phyloP scores from a whole-genome alignment of 345 rosid species.

The Corchorus capsularis region DNA sequence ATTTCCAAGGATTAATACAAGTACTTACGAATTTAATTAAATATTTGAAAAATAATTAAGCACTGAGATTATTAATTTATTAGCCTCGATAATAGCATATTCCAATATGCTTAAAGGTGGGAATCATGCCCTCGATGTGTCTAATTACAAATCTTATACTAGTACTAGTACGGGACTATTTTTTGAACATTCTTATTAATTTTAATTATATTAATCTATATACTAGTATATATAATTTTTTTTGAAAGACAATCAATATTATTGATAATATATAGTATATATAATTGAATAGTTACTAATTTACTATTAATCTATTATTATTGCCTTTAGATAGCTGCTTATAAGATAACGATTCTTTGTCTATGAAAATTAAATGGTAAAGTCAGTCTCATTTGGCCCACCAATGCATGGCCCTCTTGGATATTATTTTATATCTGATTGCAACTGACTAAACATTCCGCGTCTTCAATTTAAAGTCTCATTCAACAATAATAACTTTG shows the following conservation, averaged over 20 bases:
- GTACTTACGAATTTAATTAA: background rate
- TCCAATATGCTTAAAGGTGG: constrained; percentile 4
- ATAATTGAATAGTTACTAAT: too few relatives aligned
- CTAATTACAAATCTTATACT: background rate
- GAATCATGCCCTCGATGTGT: background rate
- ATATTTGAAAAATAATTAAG: background rate
- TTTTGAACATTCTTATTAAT: background rate
- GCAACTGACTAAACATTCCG: background rate
- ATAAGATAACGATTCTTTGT: background rate
- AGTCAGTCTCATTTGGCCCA: background rate
- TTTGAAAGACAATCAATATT: too few relatives aligned
- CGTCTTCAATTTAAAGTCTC: background rate
- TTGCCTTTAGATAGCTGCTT: background rate
- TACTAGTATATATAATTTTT: background rate
- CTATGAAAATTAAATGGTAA: background rate
- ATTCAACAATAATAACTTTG: background rate
- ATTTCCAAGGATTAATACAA: background rate
- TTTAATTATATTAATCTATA: too few relatives aligned
- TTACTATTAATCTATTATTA: background rate
- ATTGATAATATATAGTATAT: background rate
- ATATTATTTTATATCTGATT: constrained; percentile 1
- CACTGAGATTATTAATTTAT: too few relatives aligned
- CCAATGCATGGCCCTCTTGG: background rate
- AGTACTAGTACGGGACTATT: background rate
- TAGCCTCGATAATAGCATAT: too few relatives aligned